Evolutionary conservation across 2,329 filamentous ascomycete genomes (phyloP), one percentile per base, ranked within the genome.

Genomic region (Rhynchosporium secalis): DNA sequence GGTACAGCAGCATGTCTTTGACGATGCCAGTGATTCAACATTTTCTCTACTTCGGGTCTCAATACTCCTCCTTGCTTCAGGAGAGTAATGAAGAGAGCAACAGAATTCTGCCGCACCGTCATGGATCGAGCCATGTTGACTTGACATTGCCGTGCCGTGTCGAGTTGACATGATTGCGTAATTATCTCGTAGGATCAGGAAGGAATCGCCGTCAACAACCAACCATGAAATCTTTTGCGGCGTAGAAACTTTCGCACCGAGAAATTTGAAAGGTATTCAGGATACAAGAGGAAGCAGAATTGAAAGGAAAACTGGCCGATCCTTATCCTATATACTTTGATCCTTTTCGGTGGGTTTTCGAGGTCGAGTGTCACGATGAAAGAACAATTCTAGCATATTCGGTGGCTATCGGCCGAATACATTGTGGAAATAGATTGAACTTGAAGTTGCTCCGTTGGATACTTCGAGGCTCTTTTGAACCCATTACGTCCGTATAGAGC

Each of bases 1-100:
- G 36, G 60, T 62, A 45, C 60, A 62, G 43, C 60, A 62, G 33
- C 60, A 62, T 31, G 60, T 54, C 56, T 58, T 51, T 9, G 47
- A 55, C 15, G 60, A 62, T 47, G 60, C 31, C 12, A 41, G n/a
- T 31, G 60, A 58, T 4, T 48, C 38, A 31, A 60, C 58, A 46
- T 54, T 60, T 15, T 57, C 46, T 48, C 43, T 31, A 29, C 48
- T 55, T 15, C 52, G 55, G n/a, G 46, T 45, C 56, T 58, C 41
- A 13, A 33, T 41, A 26, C 31, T 46, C 15, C 38, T 41, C 38
- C 56, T 54, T 6, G 55, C 15, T 12, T 48, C 33, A 4, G 60
- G 60, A 33, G 60, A 58, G 20, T 62, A 58, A 36, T 62, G 60
- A 36, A 62, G 56, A 28, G 56, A 47, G 56, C 60, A 62, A 36